Percentiles rank a stretch among this genome's conserved stretches.
Conservation (phyloP, 257 asterid genomes). For the Solanum dulcamara region DNA sequence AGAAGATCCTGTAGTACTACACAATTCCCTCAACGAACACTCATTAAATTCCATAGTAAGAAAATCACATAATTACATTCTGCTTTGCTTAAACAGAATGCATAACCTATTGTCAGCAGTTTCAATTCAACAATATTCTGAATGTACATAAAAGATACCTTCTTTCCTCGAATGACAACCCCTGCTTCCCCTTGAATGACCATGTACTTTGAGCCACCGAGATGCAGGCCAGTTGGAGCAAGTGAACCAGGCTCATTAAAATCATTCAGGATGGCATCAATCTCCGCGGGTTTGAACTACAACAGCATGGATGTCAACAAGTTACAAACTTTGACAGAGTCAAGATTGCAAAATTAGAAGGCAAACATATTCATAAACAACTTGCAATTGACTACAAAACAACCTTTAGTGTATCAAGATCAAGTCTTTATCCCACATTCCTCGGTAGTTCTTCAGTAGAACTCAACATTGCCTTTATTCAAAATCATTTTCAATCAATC, state of each 20-base stretch:
- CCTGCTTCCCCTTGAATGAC: conserved; percentile 66
- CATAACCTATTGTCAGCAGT: neutral
- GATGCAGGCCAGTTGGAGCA: conserved; percentile 64
- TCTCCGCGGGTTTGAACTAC: conserved; percentile 55
- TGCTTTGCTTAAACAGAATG: neutral
- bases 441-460: neutral
- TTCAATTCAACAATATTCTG: neutral
- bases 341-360: neutral
- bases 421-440: neutral
- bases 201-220: conserved; percentile 69
- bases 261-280: conserved; percentile 38
- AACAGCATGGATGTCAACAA: neutral
- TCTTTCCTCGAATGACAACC: conserved; percentile 68
- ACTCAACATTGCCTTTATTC: neutral
- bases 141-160: conserved; percentile 22
- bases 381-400: neutral
- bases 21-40: neutral
- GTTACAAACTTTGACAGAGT: neutral
- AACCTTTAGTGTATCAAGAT: neutral
- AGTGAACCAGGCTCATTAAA: conserved; percentile 52
- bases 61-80: neutral
- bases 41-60: neutral
- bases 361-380: neutral
- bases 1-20: neutral
- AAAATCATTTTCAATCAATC: neutral